Conservation (phyloP, 2,329 filamentous ascomycete genomes). For the Stachybotrys elegans region DNA sequence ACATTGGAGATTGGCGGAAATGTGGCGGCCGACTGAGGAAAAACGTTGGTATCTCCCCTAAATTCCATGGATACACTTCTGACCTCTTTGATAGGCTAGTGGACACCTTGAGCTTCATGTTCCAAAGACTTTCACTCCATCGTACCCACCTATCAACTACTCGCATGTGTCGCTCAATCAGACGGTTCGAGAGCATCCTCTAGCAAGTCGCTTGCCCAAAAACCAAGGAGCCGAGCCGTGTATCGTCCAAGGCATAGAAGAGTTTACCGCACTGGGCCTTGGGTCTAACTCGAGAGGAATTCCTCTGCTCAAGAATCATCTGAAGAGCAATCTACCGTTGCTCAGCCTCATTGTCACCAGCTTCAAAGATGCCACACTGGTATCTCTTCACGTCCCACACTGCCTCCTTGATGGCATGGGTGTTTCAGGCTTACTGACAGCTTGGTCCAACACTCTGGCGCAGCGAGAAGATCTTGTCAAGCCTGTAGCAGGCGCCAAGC, state of each 20-base stretch:
- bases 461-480: not conserved
- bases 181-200: not conserved
- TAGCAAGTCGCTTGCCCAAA: not conserved
- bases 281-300: not conserved
- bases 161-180: not conserved
- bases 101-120: not conserved
- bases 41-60: not conserved
- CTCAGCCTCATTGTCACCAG: not conserved
- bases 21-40: not conserved
- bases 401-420: not conserved
- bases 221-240: not conserved
- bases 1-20: not conserved
- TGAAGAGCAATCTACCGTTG: not conserved
- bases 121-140: not conserved
- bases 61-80: not conserved
- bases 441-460: not conserved
- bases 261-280: not conserved
- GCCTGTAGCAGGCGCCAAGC: not conserved
- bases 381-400: not conserved
- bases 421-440: not conserved
- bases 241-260: too few relatives aligned
- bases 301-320: too few relatives aligned
- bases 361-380: not conserved
- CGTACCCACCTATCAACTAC: not conserved
- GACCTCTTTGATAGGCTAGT: not conserved